phyloP scores from a whole-genome alignment of 2,329 filamentous ascomycete species.

The Penicillium sp. region DNA sequence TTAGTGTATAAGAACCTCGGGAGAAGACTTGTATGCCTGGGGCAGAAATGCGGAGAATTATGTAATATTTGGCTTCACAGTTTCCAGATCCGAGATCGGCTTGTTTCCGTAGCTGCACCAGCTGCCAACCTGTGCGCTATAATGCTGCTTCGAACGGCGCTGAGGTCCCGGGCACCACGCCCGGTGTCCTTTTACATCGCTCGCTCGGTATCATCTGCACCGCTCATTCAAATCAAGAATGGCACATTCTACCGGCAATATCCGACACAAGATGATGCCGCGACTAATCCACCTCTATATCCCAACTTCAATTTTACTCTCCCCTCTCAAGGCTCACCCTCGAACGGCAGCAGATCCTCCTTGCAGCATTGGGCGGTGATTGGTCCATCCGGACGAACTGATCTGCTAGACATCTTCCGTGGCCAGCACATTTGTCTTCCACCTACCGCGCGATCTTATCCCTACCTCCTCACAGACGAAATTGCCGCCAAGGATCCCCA shows the following conservation, averaged over 20 bases:
- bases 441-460: constrained; percentile 73
- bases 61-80: neutral
- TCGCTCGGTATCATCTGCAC: constrained; percentile 30
- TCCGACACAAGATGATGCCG: constrained; percentile 52
- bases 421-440: constrained; percentile 76
- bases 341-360: constrained; percentile 17
- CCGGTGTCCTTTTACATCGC: neutral
- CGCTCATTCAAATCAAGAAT: constrained; percentile 71
- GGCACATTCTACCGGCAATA: constrained; percentile 82
- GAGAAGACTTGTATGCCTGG: neutral
- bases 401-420: constrained; percentile 74
- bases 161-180: constrained; percentile 10
- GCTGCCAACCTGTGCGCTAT: neutral
- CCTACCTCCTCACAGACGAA: constrained; percentile 68
- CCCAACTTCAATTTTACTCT: constrained; percentile 69
- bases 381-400: constrained; percentile 77
- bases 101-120: neutral
- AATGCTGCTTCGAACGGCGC: constrained; percentile 17
- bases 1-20: neutral
- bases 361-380: constrained; percentile 78
- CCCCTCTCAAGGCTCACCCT: constrained; percentile 47
- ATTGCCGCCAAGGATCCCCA: constrained; percentile 53
- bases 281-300: constrained; percentile 69
- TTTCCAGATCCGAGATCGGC: neutral
- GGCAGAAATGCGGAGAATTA: neutral